Conservation (phyloP, 129 eudicot species). For the Lactuca sativa region DNA sequence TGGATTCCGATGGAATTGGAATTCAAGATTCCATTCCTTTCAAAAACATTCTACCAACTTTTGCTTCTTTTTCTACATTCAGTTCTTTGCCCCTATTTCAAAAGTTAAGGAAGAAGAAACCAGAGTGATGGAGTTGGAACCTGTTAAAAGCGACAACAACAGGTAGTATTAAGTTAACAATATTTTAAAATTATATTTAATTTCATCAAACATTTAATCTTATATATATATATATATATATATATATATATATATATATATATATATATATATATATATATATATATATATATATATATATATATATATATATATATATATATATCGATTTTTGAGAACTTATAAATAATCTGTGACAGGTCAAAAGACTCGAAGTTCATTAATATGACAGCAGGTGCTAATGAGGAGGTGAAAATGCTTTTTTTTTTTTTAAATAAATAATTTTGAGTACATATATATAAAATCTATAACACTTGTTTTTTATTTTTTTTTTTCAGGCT, state of each 20-base stretch:
- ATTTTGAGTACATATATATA: neutral
- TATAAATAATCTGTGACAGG: neutral
- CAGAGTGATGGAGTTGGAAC: slow-evolving; percentile 51
- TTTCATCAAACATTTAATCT: neutral
- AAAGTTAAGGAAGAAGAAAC: slow-evolving; percentile 84
- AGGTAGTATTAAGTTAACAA: slow-evolving; percentile 33
- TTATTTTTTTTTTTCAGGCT: slow-evolving; percentile 43
- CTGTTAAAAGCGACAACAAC: slow-evolving; percentile 46
- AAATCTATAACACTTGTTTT: neutral
- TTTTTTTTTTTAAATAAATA: neutral
- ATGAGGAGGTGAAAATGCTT: slow-evolving; percentile 63
- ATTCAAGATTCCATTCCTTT: neutral
- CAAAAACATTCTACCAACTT: neutral
- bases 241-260: no score
- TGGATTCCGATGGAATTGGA: neutral
- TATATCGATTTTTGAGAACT: neutral
- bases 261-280: no score
- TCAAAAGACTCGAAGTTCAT: slow-evolving; percentile 51
- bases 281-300: no score
- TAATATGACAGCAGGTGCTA: slow-evolving; percentile 91
- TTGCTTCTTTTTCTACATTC: slow-evolving; percentile 21
- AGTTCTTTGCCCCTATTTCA: slow-evolving; percentile 98
- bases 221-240: no score
- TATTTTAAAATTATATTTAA: no score
- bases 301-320: no score